These are phyloP conservation scores for Pestalotiopsis sp. DNA, from an alignment of 2,329 filamentous ascomycete species.

Conservation along the genomic window DNA sequence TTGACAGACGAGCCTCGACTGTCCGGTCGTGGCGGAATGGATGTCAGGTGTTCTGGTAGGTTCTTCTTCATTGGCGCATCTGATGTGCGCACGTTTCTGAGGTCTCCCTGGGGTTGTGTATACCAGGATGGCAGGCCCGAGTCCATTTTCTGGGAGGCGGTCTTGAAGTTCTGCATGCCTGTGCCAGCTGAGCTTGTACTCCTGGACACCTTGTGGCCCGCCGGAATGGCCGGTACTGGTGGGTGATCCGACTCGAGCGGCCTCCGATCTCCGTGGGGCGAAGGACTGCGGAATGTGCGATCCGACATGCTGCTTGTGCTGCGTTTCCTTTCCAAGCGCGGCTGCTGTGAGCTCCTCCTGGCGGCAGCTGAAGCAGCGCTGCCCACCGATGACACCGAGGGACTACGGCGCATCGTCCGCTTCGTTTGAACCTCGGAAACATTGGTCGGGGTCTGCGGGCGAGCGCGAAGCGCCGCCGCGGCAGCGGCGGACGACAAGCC, in stretches of 20 bases:
- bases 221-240: slow-evolving; percentile 75
- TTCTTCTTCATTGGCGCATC: slow-evolving; percentile 41
- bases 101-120: slow-evolving; percentile 44
- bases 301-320: slow-evolving; percentile 86
- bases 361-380: slow-evolving; percentile 39
- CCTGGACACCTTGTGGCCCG: slow-evolving; percentile 30
- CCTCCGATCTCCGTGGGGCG: slow-evolving; percentile 50
- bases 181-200: slow-evolving; percentile 43
- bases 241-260: slow-evolving; percentile 54
- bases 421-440: slow-evolving; percentile 87
- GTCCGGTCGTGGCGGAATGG: slow-evolving; percentile 43
- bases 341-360: slow-evolving; percentile 40
- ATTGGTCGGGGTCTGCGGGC: slow-evolving; percentile 75
- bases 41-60: slow-evolving; percentile 22
- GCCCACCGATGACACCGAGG: slow-evolving; percentile 68
- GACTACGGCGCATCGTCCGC: slow-evolving; percentile 73
- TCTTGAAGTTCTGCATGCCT: slow-evolving; percentile 50
- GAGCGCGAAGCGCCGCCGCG: slow-evolving; percentile 78
- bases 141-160: slow-evolving; percentile 54
- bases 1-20: slow-evolving; percentile 56
- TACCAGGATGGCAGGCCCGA: slow-evolving; percentile 51
- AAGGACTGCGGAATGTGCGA: slow-evolving; percentile 82
- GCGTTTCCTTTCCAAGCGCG: slow-evolving; percentile 61
- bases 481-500: slow-evolving; percentile 84
- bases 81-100: slow-evolving; percentile 45